Evolutionary conservation across 768 basidiomycete species (phyloP), one percentile per base, ranked within the genome.

Genomic region (Coprinellus micaceus): DNA sequence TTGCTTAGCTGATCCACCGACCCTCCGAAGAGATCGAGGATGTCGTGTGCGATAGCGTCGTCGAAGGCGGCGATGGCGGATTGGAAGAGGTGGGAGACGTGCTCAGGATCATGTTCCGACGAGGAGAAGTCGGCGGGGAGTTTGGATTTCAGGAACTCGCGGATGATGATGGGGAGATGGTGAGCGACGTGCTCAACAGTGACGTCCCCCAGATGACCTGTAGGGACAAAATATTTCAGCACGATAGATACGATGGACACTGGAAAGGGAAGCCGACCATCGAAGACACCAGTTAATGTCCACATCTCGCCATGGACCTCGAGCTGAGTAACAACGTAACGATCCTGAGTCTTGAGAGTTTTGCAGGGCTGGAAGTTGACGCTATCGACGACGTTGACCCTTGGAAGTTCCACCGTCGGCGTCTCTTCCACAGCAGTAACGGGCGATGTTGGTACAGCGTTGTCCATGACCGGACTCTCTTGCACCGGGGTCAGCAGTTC

Each of bases 241-340:
- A 57, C 22, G n/a, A 52, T 33, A 26, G 41, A 58, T 11, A 52
- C 33, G n/a, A 19, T 33, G 53, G 30, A 29, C 52, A 53, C 15
- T 7, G 7, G 36, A 5, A 19, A 17, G 40, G 40, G 40, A 17
- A 30, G 64, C 82, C 58, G 62, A 82, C 86, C 86, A 66, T 88
- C 86, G 62, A 88, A 88, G 33, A 88, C 84, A 46, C 83, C 86
- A 1, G 83, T 84, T 59, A 88, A 75, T n/a, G 76, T 74, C 85
- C 86, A 88, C 48, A 72, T 68, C 28, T 73, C 77, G 13, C 82
- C 85, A 48, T 74, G 74, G 52, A 88, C 71, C 43, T 83, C 72
- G 54, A 86, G 72, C 62, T 78, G 76, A 7, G 79, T 80, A 54
- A 85, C 77, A 28, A 84, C 77, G 59, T 84, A 84, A 55, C 86